Percentiles rank a stretch among this genome's conserved stretches.
These are phyloP conservation scores for Gloeopeniophorella convolvens DNA, from an alignment of 768 basidiomycete species.

Conservation along the genomic window DNA sequence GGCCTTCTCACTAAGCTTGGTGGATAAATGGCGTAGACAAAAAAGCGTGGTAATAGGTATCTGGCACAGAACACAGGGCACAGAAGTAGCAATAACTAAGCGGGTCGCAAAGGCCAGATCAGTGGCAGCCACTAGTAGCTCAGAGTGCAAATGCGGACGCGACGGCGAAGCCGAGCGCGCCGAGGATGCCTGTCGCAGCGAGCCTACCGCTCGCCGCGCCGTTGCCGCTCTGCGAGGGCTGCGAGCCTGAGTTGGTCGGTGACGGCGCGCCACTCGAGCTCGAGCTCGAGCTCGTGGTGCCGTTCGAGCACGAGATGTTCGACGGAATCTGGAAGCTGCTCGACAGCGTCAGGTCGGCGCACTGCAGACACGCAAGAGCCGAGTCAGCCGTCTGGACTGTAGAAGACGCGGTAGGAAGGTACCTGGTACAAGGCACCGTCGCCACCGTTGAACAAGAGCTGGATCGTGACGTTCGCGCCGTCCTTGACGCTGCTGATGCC, in stretches of 20 bases:
- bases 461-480: constrained; percentile 70
- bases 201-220: not conserved
- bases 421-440: constrained; percentile 71
- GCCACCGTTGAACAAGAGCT: constrained; percentile 61
- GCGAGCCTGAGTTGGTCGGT: too few species aligned
- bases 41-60: too few species aligned
- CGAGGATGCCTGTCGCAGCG: constrained; percentile 1
- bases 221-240: not conserved
- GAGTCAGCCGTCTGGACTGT: too few species aligned
- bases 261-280: constrained; percentile 14
- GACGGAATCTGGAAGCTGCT: constrained; percentile 43
- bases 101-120: too few species aligned
- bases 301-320: constrained; percentile 33
- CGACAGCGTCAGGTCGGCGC: constrained; percentile 71
- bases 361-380: too few species aligned
- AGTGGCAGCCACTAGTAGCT: too few species aligned
- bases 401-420: too few species aligned
- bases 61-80: too few species aligned
- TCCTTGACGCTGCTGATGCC: constrained; percentile 45
- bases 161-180: not conserved
- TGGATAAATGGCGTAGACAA: too few species aligned
- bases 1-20: too few species aligned
- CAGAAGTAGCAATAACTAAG: too few species aligned
- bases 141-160: not conserved
- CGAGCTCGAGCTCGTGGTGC: too few species aligned